A percentile compares a stretch with the other conserved stretches of the same genome.
phyloP scores from a whole-genome alignment of 2,329 filamentous ascomycete species.

The Apiospora sp. region DNA sequence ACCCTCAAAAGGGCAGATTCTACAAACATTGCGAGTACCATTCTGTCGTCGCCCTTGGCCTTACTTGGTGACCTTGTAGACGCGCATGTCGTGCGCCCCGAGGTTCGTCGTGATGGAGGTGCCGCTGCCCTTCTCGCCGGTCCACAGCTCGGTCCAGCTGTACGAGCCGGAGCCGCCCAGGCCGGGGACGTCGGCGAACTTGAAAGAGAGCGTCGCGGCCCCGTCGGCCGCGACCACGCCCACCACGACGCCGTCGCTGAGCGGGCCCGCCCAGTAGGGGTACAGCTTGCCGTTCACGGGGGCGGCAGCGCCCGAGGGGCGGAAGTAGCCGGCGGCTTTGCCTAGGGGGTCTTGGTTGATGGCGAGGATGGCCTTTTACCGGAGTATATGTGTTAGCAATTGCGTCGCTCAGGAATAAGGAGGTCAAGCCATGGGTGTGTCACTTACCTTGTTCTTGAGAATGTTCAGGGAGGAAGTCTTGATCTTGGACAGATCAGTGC shows the following conservation, averaged over 20 bases:
- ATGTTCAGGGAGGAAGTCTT: conserved; percentile 24
- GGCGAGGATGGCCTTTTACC: conserved; percentile 25
- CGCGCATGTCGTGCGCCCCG: conserved; percentile 37
- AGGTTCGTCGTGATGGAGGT: conserved; percentile 34
- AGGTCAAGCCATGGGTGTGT: background rate
- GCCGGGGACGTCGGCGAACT: conserved; percentile 53
- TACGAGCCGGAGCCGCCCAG: conserved; percentile 46
- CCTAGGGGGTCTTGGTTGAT: conserved; percentile 28
- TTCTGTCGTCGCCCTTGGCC: background rate
- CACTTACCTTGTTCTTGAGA: conserved; percentile 26
- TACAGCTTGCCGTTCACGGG: conserved; percentile 50
- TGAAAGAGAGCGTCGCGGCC: conserved; percentile 51
- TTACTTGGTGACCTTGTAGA: conserved; percentile 34
- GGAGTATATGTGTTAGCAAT: background rate
- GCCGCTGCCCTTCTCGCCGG: conserved; percentile 36
- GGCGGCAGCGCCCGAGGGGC: conserved; percentile 41
- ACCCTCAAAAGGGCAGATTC: background rate
- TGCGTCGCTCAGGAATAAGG: background rate
- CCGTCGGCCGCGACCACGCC: conserved; percentile 50
- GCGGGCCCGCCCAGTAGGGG: conserved; percentile 51
- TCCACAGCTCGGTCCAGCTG: conserved; percentile 47
- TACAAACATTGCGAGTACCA: conserved; percentile 23
- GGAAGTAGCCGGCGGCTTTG: conserved; percentile 24
- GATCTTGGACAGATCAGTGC: conserved; percentile 26
- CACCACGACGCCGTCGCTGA: conserved; percentile 44